A percentile compares a stretch with the other conserved stretches of the same genome.
Evolutionary conservation across 2,329 filamentous ascomycete genomes (phyloP).

Genomic region (Arachnopeziza araneosa): DNA sequence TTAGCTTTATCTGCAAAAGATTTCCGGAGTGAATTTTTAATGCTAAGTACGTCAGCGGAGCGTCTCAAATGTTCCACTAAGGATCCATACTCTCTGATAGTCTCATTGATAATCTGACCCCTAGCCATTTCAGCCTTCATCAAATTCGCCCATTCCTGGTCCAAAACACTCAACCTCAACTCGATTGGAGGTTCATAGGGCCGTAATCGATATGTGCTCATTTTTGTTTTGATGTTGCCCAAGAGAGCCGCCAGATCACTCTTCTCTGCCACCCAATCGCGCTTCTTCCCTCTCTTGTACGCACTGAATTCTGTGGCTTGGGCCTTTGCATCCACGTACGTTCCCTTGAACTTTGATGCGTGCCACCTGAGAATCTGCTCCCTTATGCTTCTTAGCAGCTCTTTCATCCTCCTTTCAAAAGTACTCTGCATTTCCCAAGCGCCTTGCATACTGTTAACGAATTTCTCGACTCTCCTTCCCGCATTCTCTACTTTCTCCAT

Average conservation of each 20-base stretch:
- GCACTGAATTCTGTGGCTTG: constrained; percentile 75
- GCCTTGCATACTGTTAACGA: constrained; percentile 97
- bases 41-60: constrained; percentile 46
- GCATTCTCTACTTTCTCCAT: constrained; percentile 99
- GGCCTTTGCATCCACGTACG: constrained; percentile 85
- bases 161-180: constrained; percentile 74
- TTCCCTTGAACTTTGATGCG: constrained; percentile 77
- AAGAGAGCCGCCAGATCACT: constrained; percentile 88
- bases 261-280: constrained; percentile 96
- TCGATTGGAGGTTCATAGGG: constrained; percentile 87
- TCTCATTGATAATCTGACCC: constrained; percentile 95
- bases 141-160: constrained; percentile 73
- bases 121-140: constrained; percentile 80
- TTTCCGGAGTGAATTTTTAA: constrained; percentile 89
- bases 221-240: constrained; percentile 98
- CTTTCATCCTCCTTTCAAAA: constrained; percentile 86
- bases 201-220: constrained; percentile 86
- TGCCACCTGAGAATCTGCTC: constrained; percentile 73
- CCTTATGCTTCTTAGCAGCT: constrained; percentile 68
- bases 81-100: constrained; percentile 76
- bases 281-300: constrained; percentile 90
- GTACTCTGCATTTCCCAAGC: constrained; percentile 99
- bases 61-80: constrained; percentile 2
- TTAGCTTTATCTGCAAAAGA: constrained; percentile 98
- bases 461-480: constrained; percentile 93